Evolutionary conservation across 2,329 filamentous ascomycete species (phyloP), one percentile per base, ranked within the genome.

Genomic region (Gyromitra esculenta): DNA sequence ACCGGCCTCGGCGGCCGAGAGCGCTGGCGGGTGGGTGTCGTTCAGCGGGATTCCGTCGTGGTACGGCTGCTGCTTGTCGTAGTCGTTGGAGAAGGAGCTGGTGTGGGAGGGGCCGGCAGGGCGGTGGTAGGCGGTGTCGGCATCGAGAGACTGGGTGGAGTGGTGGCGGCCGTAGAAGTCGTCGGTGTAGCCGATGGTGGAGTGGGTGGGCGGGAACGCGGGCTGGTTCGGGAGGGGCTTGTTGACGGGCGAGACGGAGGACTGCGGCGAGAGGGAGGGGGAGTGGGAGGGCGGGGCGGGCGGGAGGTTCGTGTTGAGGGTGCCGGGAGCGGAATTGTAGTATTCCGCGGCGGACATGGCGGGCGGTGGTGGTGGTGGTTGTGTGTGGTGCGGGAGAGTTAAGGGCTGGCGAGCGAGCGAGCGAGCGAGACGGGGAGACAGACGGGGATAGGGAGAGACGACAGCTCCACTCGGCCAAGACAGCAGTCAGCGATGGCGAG

Each of bases 281-380:
- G 74, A 48, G 63, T 65, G 64, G 5, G 69, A 41, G 15, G 50
- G 56, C 25, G 68, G 70, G 35, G 25, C 21, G 6, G 75, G 63
- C 5, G 70, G 69, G 8, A 69, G 64, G 31, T 57, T 52, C 5
- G 72, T 75, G 48, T 75, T 75, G 48, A 71, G 60, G 31, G 60
- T 31, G n/a, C 35, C 39, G 39, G 75, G 65, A 56, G 70, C 77
- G 21, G 86, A 86, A 80, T 87, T 86, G 48, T 81, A 79, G 63
- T 79, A 79, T 77, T 82, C 80, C 74, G 83, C 81, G 70, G 80
- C 80, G 59, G 80, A 79, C 80, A 81, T 81, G 72, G 15, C 54
- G 25, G 11, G 31, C 15, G 48, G 8, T 18, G 8, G 15, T 15
- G 11, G 39, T 7, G 5, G 39, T 11, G 59, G 8, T 25, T 21